A percentile compares a stretch with the other conserved stretches of the same genome.
Conservation (phyloP, 2,329 filamentous ascomycete species). For the Sporothrix inflata region DNA sequence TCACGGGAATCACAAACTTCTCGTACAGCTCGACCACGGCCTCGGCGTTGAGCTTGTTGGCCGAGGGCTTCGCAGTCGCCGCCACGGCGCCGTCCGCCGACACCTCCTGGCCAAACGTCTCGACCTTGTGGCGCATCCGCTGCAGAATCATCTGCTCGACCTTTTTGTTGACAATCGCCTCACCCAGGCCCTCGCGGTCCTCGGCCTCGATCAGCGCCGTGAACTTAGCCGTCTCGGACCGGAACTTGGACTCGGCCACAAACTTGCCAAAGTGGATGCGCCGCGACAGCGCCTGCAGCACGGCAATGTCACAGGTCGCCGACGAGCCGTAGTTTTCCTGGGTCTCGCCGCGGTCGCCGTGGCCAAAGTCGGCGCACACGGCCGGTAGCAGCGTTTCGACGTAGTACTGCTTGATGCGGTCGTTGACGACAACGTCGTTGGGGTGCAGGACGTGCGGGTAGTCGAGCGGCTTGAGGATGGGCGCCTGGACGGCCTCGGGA, state of each 20-base stretch:
- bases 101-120: conserved; percentile 91
- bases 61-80: conserved; percentile 53
- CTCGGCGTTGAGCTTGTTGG: conserved; percentile 84
- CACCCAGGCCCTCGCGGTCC: conserved; percentile 80
- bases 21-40: conserved; percentile 89
- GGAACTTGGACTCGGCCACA: conserved; percentile 94
- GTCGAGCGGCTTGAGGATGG: conserved; percentile 82
- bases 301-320: conserved; percentile 87
- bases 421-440: conserved; percentile 90
- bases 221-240: conserved; percentile 77
- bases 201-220: conserved; percentile 78
- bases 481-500: conserved; percentile 73
- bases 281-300: conserved; percentile 84
- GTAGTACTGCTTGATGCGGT: conserved; percentile 84
- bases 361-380: conserved; percentile 77
- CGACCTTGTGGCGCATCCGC: conserved; percentile 81
- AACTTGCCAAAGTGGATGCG: conserved; percentile 98
- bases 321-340: conserved; percentile 95
- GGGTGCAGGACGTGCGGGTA: conserved; percentile 87
- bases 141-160: conserved; percentile 94
- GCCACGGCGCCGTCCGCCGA: conserved; percentile 53
- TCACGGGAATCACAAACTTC: conserved; percentile 92
- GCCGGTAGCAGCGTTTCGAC: conserved; percentile 79
- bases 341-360: conserved; percentile 77
- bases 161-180: conserved; percentile 84